Evolutionary conservation across 1,139 yeast species (phyloP).

Genomic region (Yarrowia galli): DNA sequence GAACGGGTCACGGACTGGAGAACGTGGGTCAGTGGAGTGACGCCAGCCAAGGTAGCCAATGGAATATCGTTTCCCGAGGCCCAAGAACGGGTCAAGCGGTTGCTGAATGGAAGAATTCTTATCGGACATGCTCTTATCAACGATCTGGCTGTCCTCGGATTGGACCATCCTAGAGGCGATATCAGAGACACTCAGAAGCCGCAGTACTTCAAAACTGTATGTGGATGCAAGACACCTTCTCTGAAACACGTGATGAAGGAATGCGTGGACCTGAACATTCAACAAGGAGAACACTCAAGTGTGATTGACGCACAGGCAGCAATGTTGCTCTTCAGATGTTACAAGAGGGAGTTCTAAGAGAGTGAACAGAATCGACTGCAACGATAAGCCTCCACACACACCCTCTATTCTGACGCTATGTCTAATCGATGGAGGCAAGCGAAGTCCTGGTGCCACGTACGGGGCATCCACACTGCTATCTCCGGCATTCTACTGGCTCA

Average conservation of each 20-base stretch:
- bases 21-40: conserved; percentile 92
- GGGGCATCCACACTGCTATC: too few relatives aligned
- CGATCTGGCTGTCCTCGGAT: conserved; percentile 71
- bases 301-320: conserved; percentile 91
- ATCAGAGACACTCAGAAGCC: conserved; percentile 80
- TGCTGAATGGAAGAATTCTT: conserved; percentile 57
- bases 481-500: too few relatives aligned
- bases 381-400: too few relatives aligned
- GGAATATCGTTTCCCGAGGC: conserved; percentile 75
- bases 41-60: conserved; percentile 68
- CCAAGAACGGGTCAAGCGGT: conserved; percentile 60
- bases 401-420: too few relatives aligned
- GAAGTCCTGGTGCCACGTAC: too few relatives aligned
- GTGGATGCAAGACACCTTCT: conserved; percentile 75
- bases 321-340: conserved; percentile 73
- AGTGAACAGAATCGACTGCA: too few relatives aligned
- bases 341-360: conserved; percentile 60
- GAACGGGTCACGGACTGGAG: conserved; percentile 88
- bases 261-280: conserved; percentile 68
- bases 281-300: conserved; percentile 79
- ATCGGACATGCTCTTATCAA: conserved; percentile 89
- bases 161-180: conserved; percentile 69
- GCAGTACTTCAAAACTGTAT: conserved; percentile 62
- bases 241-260: conserved; percentile 69
- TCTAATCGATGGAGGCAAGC: too few relatives aligned